Base-by-base conservation (phyloP, 1,284 basidiomycete genomes). In the Ganoderma meredithae region DNA sequence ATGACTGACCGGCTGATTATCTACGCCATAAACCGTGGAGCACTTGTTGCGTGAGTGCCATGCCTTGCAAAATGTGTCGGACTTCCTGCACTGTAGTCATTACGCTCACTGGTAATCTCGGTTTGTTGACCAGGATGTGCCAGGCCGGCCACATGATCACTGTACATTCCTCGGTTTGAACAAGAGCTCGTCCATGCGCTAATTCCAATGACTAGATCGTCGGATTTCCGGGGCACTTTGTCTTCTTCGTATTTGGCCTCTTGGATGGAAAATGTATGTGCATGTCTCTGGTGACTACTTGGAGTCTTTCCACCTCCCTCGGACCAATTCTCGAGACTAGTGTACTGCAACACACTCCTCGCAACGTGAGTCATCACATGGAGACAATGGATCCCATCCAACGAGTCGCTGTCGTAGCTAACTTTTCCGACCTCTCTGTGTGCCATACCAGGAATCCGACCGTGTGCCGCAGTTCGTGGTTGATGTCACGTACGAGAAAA, bases 121-220 rank as follows among this genome's bases (percentile, higher is more conserved):
- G 2, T 49, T 49, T 9, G 47, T 36, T 4, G 12, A 49, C 22
- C 47, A 49, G 47, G 22, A 49, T 49, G 47, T 49, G 47, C 22
- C 47, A 49, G 47, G 47, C 47, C 9, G 47, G 47, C n/a, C 47
- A 49, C 47, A 49, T 49, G 47, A 25, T 49, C 22, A 49, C 47
- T 3, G 47, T 49, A 12, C 1, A 22, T 19, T 15, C 9, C 44
- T 47, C 22, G n/a, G 19, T 22, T 1, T 9, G n/a, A 10, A n/a
- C 44, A 7, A 22, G n/a, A 22, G n/a, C 15, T n/a, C 44, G n/a
- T 22, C 1, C n/a, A 9, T 47, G 5, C 44, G n/a, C 44, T 47
- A n/a, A 49, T n/a, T 25, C 47, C 8, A 4, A 10, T 2, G 2
- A 25, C 47, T 25, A 49, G 47, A 49, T 49, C 10, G 47, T 49